Base-by-base conservation (phyloP, 1,139 yeast genomes). In the Pneumocystis sp. region DNA sequence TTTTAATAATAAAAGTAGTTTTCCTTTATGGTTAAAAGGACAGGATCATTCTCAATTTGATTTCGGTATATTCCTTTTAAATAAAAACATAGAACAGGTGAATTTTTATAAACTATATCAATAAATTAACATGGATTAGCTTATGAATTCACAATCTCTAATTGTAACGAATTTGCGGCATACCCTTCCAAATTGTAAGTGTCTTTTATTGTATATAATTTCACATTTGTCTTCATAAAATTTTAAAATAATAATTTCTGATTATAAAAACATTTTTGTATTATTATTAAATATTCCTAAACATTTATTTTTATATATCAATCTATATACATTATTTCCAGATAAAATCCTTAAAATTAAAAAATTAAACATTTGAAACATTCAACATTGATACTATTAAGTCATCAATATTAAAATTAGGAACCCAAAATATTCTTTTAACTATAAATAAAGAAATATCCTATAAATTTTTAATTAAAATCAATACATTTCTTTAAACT, bases 21-120 rank as follows among this genome's bases (percentile, higher is more conserved):
- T 76, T 70, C 85, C 85, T 1, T 70, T 83, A 62, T 82, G 83
- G 78, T 75, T 79, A 39, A 77, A 80, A 17, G 81, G 81, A 3
- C 78, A 80, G 29, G 75, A 79, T 34, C 77, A 66, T 42, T 77
- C 81, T 70, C 73, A 84, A 37, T 82, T 83, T 66, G 83, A 83
- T 68, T 83, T 82, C 70, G 86, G 80, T 0, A 74, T 82, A 8
- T 76, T 78, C 63, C 72, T 83, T 42, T 72, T 83, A 60, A 77
- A 79, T 67, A 80, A 80, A 67, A 76, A 82, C 70, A 76, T 83
- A 61, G 82, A 81, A 69, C 84, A 82, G 34, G 57, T 50, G 25
- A 1, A 25, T 17, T 25, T 21, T 50, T 50, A 50, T 50, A 50
- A 25, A 25, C 34, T 50, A 25, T 25, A n/a, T 25, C 12, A 25